Conservation (phyloP, 1,139 yeast genomes). For the Lodderomyces pseudojiufengensis region DNA sequence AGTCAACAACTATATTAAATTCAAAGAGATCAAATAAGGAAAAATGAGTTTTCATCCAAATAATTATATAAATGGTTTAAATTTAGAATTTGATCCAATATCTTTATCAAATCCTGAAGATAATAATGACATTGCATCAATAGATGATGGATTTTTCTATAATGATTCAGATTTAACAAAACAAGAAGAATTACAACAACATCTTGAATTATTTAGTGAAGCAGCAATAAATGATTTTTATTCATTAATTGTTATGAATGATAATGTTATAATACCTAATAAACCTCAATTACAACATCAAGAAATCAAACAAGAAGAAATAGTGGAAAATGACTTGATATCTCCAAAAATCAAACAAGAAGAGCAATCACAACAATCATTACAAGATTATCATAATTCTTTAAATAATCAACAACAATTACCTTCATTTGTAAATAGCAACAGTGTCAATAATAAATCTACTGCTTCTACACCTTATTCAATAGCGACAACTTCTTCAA, state of each 20-base stretch:
- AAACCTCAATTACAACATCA: conserved; percentile 11
- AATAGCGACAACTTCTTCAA: conserved; percentile 2
- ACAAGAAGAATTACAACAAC: conserved; percentile 38
- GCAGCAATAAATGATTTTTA: conserved; percentile 35
- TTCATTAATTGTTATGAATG: conserved; percentile 43
- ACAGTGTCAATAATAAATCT: neutral
- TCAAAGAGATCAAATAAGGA: neutral
- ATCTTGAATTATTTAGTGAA: conserved; percentile 43
- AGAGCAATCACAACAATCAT: neutral
- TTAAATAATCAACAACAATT: neutral
- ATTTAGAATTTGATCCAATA: conserved; percentile 29
- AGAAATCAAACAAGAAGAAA: conserved; percentile 3
- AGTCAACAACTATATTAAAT: neutral
- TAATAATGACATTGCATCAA: neutral
- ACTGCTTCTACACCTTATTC: conserved; percentile 2
- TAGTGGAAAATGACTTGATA: no score
- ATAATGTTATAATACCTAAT: conserved; percentile 19
- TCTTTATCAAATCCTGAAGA: neutral
- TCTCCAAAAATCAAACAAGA: neutral
- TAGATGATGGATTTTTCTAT: conserved; percentile 10
- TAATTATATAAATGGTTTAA: conserved; percentile 42
- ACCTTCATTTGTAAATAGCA: neutral
- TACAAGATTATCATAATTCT: no score
- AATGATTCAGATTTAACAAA: conserved; percentile 20
- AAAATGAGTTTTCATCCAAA: conserved; percentile 42